Percentiles rank a stretch among this genome's conserved stretches.
phyloP scores from a whole-genome alignment of 345 rosid species.

The Lepidium africanum region DNA sequence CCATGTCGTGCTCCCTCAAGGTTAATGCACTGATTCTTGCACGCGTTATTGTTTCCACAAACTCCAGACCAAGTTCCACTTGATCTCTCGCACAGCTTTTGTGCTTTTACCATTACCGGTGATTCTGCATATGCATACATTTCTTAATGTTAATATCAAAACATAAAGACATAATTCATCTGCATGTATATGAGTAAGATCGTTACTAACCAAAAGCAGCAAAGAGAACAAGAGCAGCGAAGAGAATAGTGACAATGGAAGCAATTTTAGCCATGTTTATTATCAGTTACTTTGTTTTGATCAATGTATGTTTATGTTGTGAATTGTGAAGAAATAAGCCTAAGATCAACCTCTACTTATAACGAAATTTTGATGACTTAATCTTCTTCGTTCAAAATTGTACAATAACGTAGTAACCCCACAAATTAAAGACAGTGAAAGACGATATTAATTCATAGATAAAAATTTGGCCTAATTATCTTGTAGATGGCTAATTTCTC shows the following conservation, averaged over 20 bases:
- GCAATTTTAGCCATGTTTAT: slow-evolving; percentile 3
- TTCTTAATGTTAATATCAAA: neutral
- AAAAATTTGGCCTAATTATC: too few relatives aligned
- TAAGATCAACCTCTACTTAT: neutral
- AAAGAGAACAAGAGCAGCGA: slow-evolving; percentile 10
- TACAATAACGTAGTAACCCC: too few relatives aligned
- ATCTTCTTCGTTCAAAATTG: too few relatives aligned
- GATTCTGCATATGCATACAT: neutral
- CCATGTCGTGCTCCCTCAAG: slow-evolving; percentile 18
- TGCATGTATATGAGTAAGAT: neutral
- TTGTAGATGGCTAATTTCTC: too few relatives aligned
- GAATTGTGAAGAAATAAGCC: neutral
- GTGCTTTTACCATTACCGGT: slow-evolving; percentile 5
- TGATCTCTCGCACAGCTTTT: slow-evolving; percentile 5
- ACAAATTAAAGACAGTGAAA: too few relatives aligned
- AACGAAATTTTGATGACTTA: neutral
- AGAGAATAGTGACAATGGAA: neutral
- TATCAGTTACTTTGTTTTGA: neutral
- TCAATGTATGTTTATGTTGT: neutral
- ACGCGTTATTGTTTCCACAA: neutral
- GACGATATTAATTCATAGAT: too few relatives aligned
- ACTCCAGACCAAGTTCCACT: slow-evolving; percentile 13
- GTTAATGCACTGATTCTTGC: slow-evolving; percentile 23
- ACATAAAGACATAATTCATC: neutral
- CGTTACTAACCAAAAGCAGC: slow-evolving; percentile 1